Conservation (phyloP, 2,329 filamentous ascomycete genomes). For the Hypoxylon rubiginosum region DNA sequence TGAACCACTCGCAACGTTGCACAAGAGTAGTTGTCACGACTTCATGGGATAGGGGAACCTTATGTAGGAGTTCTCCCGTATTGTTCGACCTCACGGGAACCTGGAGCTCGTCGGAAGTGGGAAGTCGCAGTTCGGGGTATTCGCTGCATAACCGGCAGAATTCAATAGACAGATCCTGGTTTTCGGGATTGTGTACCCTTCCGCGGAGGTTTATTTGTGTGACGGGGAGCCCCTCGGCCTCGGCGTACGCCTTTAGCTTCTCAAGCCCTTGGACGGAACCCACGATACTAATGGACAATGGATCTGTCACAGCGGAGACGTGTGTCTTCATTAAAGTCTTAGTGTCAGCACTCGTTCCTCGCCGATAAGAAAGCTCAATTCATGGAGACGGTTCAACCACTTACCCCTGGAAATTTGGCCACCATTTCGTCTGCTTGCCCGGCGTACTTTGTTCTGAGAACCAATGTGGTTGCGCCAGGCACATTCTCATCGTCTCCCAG, state of each 20-base stretch:
- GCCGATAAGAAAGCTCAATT: neutral
- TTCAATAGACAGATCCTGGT: constrained; percentile 1
- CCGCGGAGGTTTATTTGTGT: constrained; percentile 15
- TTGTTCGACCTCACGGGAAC: constrained; percentile 14
- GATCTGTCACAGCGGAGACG: constrained; percentile 20
- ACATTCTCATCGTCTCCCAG: constrained; percentile 9
- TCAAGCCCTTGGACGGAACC: constrained; percentile 2
- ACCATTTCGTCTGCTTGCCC: constrained; percentile 20
- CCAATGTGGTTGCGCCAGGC: constrained; percentile 14
- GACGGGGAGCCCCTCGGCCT: constrained; percentile 13
- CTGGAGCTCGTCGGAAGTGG: constrained; percentile 6
- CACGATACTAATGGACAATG: constrained; percentile 17
- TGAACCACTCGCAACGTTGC: constrained; percentile 19
- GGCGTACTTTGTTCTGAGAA: constrained; percentile 9
- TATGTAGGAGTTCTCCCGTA: constrained; percentile 1
- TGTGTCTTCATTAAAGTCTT: neutral
- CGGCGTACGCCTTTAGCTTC: constrained; percentile 8
- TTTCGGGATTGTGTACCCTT: constrained; percentile 23
- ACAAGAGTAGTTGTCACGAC: constrained; percentile 12
- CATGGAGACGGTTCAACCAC: neutral
- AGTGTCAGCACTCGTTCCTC: constrained; percentile 1
- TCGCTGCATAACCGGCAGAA: constrained; percentile 14
- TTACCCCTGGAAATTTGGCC: constrained; percentile 14
- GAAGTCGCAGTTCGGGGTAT: constrained; percentile 6
- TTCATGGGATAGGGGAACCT: constrained; percentile 10